A percentile compares a stretch with the other conserved stretches of the same genome.
These are phyloP conservation scores for Hericium erinaceus DNA, from an alignment of 768 basidiomycete species.

Conservation along the genomic window DNA sequence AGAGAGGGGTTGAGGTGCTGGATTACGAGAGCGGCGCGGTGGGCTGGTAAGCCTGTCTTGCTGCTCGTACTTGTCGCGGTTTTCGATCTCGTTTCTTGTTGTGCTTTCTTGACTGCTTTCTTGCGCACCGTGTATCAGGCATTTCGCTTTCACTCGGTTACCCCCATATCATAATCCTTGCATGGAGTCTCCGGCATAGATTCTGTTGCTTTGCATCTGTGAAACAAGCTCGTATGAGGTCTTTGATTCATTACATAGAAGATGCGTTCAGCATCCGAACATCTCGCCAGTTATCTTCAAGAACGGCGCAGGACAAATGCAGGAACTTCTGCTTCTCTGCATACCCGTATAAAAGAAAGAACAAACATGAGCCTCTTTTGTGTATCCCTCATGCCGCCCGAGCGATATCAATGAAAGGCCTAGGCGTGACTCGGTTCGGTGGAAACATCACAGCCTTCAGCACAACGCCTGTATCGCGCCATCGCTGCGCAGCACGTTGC, in stretches of 20 bases:
- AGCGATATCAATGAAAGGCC: no score
- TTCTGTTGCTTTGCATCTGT: neutral
- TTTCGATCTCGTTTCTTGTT: neutral
- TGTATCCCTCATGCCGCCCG: no score
- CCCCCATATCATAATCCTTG: neutral
- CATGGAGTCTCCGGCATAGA: neutral
- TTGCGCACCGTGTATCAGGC: neutral
- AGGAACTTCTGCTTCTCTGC: no score
- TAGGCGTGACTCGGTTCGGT: no score
- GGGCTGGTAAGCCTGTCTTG: slow-evolving; percentile 43
- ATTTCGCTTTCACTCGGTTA: neutral
- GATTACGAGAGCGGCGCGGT: slow-evolving; percentile 57
- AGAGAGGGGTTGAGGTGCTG: slow-evolving; percentile 44
- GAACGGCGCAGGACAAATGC: no score
- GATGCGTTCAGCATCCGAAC: neutral
- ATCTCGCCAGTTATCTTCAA: neutral
- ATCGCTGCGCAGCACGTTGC: no score
- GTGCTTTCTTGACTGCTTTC: neutral
- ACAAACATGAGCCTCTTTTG: no score
- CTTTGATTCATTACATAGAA: neutral
- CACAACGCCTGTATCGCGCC: no score
- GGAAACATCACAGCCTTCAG: no score
- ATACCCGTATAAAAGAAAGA: no score
- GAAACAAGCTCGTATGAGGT: neutral
- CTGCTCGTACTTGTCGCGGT: neutral